Base-by-base conservation (phyloP, 2,329 filamentous ascomycete genomes). In the Zymoseptoria ardabiliae region DNA sequence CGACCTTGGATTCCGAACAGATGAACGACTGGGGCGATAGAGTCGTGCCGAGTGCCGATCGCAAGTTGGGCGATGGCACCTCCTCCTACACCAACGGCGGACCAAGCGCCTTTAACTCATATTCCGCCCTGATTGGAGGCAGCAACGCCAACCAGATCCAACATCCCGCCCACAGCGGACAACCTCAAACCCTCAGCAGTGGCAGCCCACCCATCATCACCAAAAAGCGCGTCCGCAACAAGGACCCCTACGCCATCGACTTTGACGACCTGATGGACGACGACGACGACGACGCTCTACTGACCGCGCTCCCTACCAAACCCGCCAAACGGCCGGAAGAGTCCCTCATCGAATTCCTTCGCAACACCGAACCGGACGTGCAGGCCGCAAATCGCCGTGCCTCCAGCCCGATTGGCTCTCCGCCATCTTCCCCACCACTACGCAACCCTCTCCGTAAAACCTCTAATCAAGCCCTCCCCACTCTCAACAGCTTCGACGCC, bases 171-270 rank as follows among this genome's bases (percentile, higher is more conserved):
- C 59, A 67, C 49, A 59, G 56, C 19, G 63, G 59, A 19, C 58
- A 60, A 20, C 62, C 59, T 6, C 62, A 58, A 48, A 54, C 64
- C 7, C 54, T 63, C 23, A 60, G 60, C 19, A 60, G 56, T 20
- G 35, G 56, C 13, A 53, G 53, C 21, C 58, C 62, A 5, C 55
- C 50, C 45, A n/a, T 55, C 11, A 50, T 60, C 11, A 48, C 55
- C 10, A 84, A 89, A 57, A 96, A 89, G 69, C 89, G 87, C 51
- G 84, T 87, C 52, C 85, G 90, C 25, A 85, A 91, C 55, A 89
- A 84, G 58, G 94, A 99, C 69, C 94, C 93, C 0, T 97, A 97
- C 66, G 90, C 91, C n/a, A 90, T 97, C 63, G 92, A 97, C 69
- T 79, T 74, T 4, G 73, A 74, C 5, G 73, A 76, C 45, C 84